Percentiles rank a stretch among this genome's conserved stretches.
Evolutionary conservation across 805 yeast species (phyloP).

Genomic region (Yamadazyma ubonensis): DNA sequence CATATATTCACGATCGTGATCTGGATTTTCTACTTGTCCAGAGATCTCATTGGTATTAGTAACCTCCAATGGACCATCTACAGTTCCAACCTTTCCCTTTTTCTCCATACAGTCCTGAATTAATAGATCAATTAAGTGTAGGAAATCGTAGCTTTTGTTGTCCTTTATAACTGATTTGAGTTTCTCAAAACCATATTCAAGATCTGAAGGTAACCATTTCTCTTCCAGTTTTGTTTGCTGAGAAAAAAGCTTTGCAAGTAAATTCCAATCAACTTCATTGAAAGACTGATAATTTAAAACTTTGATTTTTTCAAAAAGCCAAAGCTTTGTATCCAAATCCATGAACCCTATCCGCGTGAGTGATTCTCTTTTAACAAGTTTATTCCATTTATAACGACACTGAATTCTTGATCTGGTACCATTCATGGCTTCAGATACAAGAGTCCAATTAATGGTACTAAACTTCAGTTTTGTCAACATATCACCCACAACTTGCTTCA

Average conservation of each 20-base stretch:
- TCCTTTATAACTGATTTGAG: conserved; percentile 55
- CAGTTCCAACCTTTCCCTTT: background rate
- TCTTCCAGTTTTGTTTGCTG: conserved; percentile 19
- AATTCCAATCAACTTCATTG: conserved; percentile 37
- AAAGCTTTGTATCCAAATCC: conserved; percentile 32
- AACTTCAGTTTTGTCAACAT: conserved; percentile 17
- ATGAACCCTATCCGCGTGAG: conserved; percentile 30
- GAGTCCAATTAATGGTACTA: conserved; percentile 77
- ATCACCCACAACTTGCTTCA: conserved; percentile 37
- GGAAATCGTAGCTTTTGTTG: conserved; percentile 16
- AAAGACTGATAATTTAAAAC: conserved; percentile 23
- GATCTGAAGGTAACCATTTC: conserved; percentile 60
- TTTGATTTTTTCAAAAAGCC: conserved; percentile 36
- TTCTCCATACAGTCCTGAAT: conserved; percentile 11
- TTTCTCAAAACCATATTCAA: conserved; percentile 59
- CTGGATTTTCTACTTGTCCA: background rate
- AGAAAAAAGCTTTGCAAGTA: conserved; percentile 26
- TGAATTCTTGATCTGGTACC: conserved; percentile 89
- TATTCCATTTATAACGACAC: conserved; percentile 94
- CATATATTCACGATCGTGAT: conserved; percentile 7
- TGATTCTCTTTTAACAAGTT: conserved; percentile 60
- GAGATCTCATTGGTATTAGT: background rate
- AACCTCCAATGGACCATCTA: background rate
- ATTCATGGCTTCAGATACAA: conserved; percentile 84
- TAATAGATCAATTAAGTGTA: conserved; percentile 16